These are phyloP conservation scores for Diaporthe humulicola DNA, from an alignment of 2,329 filamentous ascomycete genomes.

Conservation along the genomic window DNA sequence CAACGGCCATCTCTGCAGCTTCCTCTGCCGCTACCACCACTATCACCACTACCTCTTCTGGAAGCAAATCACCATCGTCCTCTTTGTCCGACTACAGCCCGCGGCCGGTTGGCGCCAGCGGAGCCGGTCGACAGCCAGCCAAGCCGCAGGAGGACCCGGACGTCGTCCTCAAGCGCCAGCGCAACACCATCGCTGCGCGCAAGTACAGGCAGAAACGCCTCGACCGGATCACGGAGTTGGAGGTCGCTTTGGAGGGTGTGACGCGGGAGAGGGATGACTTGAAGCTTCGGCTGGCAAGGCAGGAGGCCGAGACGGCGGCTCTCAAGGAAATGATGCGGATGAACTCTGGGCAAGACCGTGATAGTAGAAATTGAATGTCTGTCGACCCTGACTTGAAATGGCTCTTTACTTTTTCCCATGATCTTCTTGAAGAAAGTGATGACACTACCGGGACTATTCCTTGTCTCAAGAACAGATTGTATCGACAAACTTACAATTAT, in stretches of 20 bases:
- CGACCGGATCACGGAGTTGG: slow-evolving; percentile 69
- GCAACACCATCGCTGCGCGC: slow-evolving; percentile 73
- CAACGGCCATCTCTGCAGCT: neutral
- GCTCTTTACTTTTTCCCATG: too few relatives aligned
- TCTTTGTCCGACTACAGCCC: slow-evolving; percentile 34
- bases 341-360: slow-evolving; percentile 34
- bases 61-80: slow-evolving; percentile 30
- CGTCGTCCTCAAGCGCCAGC: slow-evolving; percentile 63
- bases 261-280: slow-evolving; percentile 69
- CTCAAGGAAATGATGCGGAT: slow-evolving; percentile 59
- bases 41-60: neutral
- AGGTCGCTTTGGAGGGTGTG: slow-evolving; percentile 65
- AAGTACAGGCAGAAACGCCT: slow-evolving; percentile 75
- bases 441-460: neutral
- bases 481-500: too few relatives aligned
- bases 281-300: slow-evolving; percentile 66
- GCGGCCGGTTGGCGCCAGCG: slow-evolving; percentile 18
- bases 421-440: neutral
- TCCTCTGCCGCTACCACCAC: neutral
- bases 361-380: slow-evolving; percentile 30
- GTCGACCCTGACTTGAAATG: neutral
- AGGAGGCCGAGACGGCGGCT: slow-evolving; percentile 71
- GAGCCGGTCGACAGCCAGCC: slow-evolving; percentile 30
- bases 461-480: neutral
- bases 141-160: slow-evolving; percentile 44